Percentiles rank a stretch among this genome's conserved stretches.
Evolutionary conservation across 371 early-diverging fungal species (phyloP).

Genomic region (Mortierella sp.): DNA sequence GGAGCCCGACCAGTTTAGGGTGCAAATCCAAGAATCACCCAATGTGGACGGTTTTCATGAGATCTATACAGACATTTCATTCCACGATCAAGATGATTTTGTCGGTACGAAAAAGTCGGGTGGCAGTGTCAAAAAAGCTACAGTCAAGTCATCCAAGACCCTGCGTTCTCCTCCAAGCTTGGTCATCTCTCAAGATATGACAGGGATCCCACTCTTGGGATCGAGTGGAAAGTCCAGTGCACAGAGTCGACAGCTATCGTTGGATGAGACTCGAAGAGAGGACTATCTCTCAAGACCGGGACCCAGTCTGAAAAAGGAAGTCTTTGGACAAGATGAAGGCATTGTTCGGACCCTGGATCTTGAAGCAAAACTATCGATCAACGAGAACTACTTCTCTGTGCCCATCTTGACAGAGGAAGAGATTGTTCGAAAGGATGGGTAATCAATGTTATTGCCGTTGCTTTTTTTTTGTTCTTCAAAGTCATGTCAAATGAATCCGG

Average conservation of each 20-base stretch:
- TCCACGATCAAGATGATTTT: background rate
- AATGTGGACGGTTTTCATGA: slow-evolving; percentile 50
- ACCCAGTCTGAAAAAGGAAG: slow-evolving; percentile 10
- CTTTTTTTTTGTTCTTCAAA: background rate
- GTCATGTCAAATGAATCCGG: background rate
- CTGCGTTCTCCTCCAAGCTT: background rate
- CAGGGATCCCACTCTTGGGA: no score
- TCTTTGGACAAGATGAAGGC: slow-evolving; percentile 31
- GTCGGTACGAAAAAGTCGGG: background rate
- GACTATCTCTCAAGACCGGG: background rate
- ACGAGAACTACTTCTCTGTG: slow-evolving; percentile 72
- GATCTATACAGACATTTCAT: slow-evolving; percentile 33
- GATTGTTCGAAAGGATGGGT: slow-evolving; percentile 43
- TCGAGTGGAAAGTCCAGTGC: background rate
- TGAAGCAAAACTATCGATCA: slow-evolving; percentile 57
- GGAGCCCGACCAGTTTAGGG: slow-evolving; percentile 33
- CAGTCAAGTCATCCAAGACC: background rate
- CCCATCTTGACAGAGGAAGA: slow-evolving; percentile 57
- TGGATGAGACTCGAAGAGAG: slow-evolving; percentile 20
- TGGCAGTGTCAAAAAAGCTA: no score
- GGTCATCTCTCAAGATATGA: background rate
- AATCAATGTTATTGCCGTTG: no score
- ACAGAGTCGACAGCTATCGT: slow-evolving; percentile 3
- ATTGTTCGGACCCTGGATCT: slow-evolving; percentile 44
- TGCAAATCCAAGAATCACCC: slow-evolving; percentile 34